Evolutionary conservation across 805 yeast species (phyloP).

Genomic region (Millerozyma miso): DNA sequence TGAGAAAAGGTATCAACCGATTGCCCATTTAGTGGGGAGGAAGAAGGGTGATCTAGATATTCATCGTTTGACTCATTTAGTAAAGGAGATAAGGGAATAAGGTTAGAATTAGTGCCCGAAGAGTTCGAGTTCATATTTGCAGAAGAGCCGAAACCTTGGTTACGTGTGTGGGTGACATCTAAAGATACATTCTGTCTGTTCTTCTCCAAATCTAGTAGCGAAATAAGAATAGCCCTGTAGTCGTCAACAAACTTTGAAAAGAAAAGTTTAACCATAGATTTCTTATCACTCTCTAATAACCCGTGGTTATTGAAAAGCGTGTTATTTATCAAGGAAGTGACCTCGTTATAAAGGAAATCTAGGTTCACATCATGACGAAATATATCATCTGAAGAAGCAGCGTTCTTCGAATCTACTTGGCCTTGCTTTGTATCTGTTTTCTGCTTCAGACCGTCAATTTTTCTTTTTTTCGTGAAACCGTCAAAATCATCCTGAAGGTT

Average conservation of each 20-base stretch:
- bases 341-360: constrained; percentile 4
- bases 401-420: neutral
- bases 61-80: constrained; percentile 24
- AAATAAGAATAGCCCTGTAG: constrained; percentile 3
- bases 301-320: constrained; percentile 7
- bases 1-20: constrained; percentile 12
- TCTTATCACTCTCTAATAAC: constrained; percentile 9
- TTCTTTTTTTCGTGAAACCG: neutral
- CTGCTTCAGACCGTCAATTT: neutral
- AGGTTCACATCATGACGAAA: neutral
- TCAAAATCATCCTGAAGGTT: neutral
- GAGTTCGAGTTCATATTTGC: constrained; percentile 3
- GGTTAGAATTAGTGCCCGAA: constrained; percentile 10
- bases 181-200: constrained; percentile 1
- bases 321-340: constrained; percentile 5
- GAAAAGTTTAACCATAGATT: constrained; percentile 10
- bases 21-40: neutral
- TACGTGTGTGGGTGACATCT: neutral
- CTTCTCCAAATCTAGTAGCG: neutral
- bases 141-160: neutral
- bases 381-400: neutral
- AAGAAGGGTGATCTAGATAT: constrained; percentile 5
- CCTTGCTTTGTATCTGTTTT: neutral
- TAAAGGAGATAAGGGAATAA: constrained; percentile 28
- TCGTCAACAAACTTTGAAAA: constrained; percentile 11